A percentile compares a stretch with the other conserved stretches of the same genome.
Conservation (phyloP, 2,329 filamentous ascomycete species). For the Hymenoscyphus salicellus region DNA sequence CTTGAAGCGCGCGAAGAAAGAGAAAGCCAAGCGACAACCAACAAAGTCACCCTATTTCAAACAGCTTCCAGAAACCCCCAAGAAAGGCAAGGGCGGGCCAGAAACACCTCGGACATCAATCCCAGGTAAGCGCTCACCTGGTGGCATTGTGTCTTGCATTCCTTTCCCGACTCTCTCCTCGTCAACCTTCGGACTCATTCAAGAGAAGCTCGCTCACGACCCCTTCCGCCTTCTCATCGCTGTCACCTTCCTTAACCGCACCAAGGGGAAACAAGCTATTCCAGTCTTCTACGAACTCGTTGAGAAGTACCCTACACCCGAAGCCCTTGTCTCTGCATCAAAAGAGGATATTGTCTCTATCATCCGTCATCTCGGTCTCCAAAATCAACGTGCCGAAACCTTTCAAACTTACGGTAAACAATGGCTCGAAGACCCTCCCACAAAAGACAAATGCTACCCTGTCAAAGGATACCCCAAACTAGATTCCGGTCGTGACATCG, state of each 20-base stretch:
- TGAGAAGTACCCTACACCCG: constrained; percentile 63
- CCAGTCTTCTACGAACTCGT: constrained; percentile 72
- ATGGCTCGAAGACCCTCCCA: constrained; percentile 66
- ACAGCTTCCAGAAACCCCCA: constrained; percentile 8
- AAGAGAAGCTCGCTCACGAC: constrained; percentile 71
- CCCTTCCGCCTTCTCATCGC: constrained; percentile 80
- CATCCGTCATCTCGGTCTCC: constrained; percentile 70
- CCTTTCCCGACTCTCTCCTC: constrained; percentile 67
- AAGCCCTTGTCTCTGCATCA: constrained; percentile 57
- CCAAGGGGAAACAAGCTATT: constrained; percentile 68
- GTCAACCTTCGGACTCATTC: constrained; percentile 71
- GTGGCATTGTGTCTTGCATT: constrained; percentile 47
- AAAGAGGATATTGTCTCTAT: constrained; percentile 55
- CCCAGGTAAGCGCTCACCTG: constrained; percentile 23
- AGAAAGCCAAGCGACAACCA: constrained; percentile 26
- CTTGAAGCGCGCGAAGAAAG: neutral
- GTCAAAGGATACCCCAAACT: constrained; percentile 53
- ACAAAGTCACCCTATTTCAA: constrained; percentile 36
- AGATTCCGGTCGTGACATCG: constrained; percentile 48
- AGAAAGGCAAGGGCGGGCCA: constrained; percentile 6
- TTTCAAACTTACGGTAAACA: constrained; percentile 68
- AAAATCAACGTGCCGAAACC: constrained; percentile 61
- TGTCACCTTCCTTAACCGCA: constrained; percentile 81
- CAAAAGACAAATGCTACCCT: constrained; percentile 53
- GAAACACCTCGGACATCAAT: constrained; percentile 12